phyloP scores from a whole-genome alignment of 1,284 basidiomycete species.

The Trichosporon sp. region DNA sequence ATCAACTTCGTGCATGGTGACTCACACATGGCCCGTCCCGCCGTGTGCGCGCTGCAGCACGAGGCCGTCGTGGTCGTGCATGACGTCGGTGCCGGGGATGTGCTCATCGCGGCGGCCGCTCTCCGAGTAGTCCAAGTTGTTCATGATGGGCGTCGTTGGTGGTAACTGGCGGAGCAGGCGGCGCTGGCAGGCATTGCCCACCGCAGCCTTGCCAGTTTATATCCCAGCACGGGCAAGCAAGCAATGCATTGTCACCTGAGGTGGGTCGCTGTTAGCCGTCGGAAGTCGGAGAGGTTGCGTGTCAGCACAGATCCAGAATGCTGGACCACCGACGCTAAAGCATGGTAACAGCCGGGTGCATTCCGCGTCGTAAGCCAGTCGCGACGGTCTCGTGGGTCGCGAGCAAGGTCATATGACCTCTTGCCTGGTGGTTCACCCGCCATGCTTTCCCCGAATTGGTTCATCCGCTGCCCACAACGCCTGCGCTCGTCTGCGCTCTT shows the following conservation, averaged over 20 bases:
- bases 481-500: neutral
- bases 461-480: neutral
- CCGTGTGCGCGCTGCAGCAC: slow-evolving; percentile 2
- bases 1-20: neutral
- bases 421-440: neutral
- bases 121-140: neutral
- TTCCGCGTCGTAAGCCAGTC: neutral
- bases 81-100: slow-evolving; percentile 30
- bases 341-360: neutral
- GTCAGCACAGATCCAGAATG: slow-evolving; percentile 2
- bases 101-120: slow-evolving; percentile 11
- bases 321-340: slow-evolving; percentile 1
- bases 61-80: slow-evolving; percentile 28
- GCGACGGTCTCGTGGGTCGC: neutral
- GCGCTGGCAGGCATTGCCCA: neutral
- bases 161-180: neutral
- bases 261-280: neutral
- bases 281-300: neutral
- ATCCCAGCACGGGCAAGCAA: neutral
- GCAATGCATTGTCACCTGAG: neutral
- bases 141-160: neutral
- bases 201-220: neutral
- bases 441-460: slow-evolving; percentile 5
- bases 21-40: slow-evolving; percentile 20
- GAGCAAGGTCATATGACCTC: neutral